phyloP scores from a whole-genome alignment of 2,329 filamentous ascomycete genomes.

The Tolypocladium ovalisporum region DNA sequence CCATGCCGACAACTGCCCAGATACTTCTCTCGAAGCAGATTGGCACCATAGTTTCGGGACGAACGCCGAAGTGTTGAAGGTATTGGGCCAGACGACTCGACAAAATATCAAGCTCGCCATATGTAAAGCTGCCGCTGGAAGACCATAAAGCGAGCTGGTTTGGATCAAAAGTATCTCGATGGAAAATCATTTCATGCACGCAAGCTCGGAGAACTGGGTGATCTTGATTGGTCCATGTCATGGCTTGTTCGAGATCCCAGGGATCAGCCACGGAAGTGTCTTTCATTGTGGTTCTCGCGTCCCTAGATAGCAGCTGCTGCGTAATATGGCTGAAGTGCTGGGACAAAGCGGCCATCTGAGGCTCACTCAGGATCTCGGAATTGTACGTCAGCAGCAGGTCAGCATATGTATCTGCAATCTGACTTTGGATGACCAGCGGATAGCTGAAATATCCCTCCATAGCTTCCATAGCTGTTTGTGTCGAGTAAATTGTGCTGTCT shows the following conservation, averaged over 20 bases:
- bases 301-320: background rate
- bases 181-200: background rate
- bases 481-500: background rate
- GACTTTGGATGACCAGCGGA: background rate
- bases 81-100: background rate
- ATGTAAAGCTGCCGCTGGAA: background rate
- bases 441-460: background rate
- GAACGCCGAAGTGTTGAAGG: background rate
- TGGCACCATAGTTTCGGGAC: conserved; percentile 8
- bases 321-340: background rate
- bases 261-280: background rate
- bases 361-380: background rate
- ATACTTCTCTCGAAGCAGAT: conserved; percentile 26
- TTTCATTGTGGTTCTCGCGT: background rate
- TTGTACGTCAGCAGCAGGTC: background rate
- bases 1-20: conserved; percentile 11
- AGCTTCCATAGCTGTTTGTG: background rate
- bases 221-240: background rate
- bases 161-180: too few relatives aligned
- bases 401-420: background rate
- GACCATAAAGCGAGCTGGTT: too few relatives aligned
- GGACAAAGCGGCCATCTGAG: background rate
- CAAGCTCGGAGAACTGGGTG: background rate
- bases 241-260: background rate
- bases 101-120: background rate